phyloP scores from a whole-genome alignment of 768 basidiomycete species.

The Lactarius trivialis region DNA sequence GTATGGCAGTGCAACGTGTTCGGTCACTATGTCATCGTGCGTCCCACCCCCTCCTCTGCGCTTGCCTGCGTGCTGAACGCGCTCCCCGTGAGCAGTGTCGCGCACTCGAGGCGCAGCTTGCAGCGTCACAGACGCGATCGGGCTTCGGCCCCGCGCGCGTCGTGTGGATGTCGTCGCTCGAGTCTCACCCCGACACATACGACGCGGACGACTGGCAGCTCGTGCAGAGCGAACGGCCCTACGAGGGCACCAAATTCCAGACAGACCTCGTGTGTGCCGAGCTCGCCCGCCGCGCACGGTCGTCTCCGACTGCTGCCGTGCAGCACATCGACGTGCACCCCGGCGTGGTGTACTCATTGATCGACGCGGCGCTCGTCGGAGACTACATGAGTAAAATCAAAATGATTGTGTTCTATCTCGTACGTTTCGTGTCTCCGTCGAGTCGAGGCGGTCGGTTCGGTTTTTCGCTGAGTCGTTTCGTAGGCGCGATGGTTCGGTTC shows the following conservation, averaged over 20 bases:
- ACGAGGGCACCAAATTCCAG: conserved; percentile 71
- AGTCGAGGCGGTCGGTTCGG: background rate
- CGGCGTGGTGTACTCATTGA: conserved; percentile 61
- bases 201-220: conserved; percentile 69
- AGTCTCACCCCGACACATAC: conserved; percentile 48
- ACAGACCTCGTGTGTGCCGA: conserved; percentile 57
- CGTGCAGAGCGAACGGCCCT: conserved; percentile 51
- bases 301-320: conserved; percentile 24
- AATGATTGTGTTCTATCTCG: conserved; percentile 54
- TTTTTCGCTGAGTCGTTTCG: background rate
- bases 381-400: conserved; percentile 44
- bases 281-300: conserved; percentile 43
- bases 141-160: conserved; percentile 43
- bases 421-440: conserved; percentile 34
- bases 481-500: conserved; percentile 70
- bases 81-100: conserved; percentile 48
- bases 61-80: background rate
- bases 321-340: conserved; percentile 66
- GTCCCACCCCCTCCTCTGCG: conserved; percentile 30
- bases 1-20: conserved; percentile 85
- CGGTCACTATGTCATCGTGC: conserved; percentile 69
- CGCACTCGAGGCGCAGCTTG: conserved; percentile 47
- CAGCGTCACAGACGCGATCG: conserved; percentile 34
- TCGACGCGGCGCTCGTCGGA: conserved; percentile 43
- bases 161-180: conserved; percentile 75